Evolutionary conservation across 2,329 filamentous ascomycete species (phyloP).

Genomic region (Diaporthe citri): DNA sequence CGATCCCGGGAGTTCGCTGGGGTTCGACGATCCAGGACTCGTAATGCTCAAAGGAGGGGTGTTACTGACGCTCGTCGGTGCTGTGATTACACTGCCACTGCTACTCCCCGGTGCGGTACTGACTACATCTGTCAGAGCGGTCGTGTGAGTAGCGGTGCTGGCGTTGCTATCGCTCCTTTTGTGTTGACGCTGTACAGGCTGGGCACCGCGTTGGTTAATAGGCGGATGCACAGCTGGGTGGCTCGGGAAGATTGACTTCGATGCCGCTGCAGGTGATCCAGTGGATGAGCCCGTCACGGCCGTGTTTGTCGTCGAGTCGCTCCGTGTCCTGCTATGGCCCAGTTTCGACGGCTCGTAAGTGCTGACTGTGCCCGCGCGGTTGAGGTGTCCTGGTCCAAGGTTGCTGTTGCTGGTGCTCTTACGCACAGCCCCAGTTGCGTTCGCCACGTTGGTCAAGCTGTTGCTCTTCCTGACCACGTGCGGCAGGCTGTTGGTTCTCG

Average conservation of each 20-base stretch:
- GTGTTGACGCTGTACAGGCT: conserved; percentile 1
- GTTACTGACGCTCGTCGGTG: conserved; percentile 23
- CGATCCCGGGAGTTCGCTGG: conserved; percentile 37
- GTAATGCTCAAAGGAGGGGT: conserved; percentile 36
- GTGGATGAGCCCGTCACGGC: conserved; percentile 23
- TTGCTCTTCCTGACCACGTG: conserved; percentile 41
- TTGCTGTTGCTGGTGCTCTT: conserved; percentile 36
- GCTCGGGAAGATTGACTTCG: conserved; percentile 34
- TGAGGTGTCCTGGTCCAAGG: conserved; percentile 13
- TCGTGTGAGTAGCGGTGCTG: conserved; percentile 33
- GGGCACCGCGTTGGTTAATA: not conserved
- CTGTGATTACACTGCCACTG: conserved; percentile 25
- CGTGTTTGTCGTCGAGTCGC: conserved; percentile 37
- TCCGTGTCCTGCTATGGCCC: conserved; percentile 34
- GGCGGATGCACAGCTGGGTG: conserved; percentile 38
- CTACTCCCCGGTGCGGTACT: conserved; percentile 13
- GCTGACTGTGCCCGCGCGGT: conserved; percentile 32
- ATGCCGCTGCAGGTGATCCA: conserved; percentile 22
- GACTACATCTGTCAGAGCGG: conserved; percentile 11
- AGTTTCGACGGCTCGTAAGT: conserved; percentile 38
- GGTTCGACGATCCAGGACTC: conserved; percentile 24
- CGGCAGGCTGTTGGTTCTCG: conserved; percentile 40
- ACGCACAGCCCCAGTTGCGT: conserved; percentile 5
- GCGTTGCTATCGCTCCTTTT: conserved; percentile 36
- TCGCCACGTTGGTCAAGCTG: conserved; percentile 25